Evolutionary conservation across 2,329 filamentous ascomycete species (phyloP).

Genomic region (Fusarium nanum): DNA sequence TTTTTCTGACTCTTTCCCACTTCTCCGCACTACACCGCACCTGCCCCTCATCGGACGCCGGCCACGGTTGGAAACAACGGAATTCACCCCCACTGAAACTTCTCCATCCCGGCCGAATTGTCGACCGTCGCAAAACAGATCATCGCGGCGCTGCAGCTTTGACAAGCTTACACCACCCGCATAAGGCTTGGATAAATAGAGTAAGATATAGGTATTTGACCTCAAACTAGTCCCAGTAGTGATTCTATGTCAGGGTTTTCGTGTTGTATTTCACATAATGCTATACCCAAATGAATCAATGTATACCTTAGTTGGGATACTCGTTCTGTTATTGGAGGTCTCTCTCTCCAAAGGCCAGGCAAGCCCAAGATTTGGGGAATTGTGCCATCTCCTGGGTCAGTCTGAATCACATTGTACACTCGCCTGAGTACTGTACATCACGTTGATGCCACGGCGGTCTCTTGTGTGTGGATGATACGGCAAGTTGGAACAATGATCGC

Average conservation of each 20-base stretch:
- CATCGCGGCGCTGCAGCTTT: conserved; percentile 5
- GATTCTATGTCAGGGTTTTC: not conserved
- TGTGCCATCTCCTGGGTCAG: not conserved
- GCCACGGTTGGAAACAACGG: conserved; percentile 26
- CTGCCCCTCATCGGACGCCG: conserved; percentile 29
- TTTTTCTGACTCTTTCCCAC: conserved; percentile 3
- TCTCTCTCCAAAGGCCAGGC: not conserved
- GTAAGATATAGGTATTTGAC: not conserved
- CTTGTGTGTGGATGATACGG: not conserved
- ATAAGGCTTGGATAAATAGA: not conserved
- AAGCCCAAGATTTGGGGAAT: not conserved
- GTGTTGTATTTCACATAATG: not conserved
- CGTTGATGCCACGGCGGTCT: not conserved
- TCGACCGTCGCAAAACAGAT: conserved; percentile 5
- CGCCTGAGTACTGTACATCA: not conserved
- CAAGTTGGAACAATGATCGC: not conserved
- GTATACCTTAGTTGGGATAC: not conserved
- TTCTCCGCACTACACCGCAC: conserved; percentile 33
- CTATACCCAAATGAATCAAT: not conserved
- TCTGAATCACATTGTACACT: not conserved
- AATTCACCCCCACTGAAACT: conserved; percentile 17
- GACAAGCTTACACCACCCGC: not conserved
- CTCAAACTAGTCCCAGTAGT: not conserved
- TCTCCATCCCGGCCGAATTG: conserved; percentile 11
- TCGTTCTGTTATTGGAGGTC: not conserved